Evolutionary conservation across 768 basidiomycete genomes (phyloP).

Genomic region (Rhodotorula toruloides): DNA sequence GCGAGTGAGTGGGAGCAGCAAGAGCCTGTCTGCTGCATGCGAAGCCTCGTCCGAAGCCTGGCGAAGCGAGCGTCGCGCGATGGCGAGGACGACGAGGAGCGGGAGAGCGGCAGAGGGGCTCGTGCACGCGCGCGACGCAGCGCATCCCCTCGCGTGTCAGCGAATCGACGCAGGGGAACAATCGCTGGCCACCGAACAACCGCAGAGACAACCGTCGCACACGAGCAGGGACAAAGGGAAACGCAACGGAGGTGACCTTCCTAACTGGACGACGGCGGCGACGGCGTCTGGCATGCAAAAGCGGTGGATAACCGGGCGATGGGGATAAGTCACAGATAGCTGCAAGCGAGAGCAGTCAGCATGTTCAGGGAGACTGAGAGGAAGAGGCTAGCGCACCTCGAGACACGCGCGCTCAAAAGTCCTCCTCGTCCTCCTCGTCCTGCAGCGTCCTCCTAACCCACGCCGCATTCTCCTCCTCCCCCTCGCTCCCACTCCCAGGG

Average conservation of each 20-base stretch:
- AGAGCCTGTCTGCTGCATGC: background rate
- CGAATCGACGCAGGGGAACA: no score
- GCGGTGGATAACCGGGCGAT: no score
- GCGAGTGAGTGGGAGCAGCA: background rate
- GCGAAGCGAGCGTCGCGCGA: background rate
- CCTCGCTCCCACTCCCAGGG: background rate
- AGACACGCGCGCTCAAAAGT: background rate
- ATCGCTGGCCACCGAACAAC: no score
- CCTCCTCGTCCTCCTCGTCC: background rate
- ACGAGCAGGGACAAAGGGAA: background rate
- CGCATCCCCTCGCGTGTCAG: background rate
- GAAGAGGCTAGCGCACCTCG: background rate
- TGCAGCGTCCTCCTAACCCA: background rate
- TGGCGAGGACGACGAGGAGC: background rate
- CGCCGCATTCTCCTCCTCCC: background rate
- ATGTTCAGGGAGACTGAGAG: background rate
- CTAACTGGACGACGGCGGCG: no score
- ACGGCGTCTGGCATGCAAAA: no score
- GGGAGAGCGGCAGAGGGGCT: background rate
- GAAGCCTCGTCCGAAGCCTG: no score
- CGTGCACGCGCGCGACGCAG: background rate
- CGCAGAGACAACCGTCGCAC: no score
- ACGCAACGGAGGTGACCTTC: background rate
- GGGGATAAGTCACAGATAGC: background rate
- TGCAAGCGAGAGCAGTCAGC: background rate